phyloP scores from a whole-genome alignment of 345 rosid genomes.

The Boechera stricta region DNA sequence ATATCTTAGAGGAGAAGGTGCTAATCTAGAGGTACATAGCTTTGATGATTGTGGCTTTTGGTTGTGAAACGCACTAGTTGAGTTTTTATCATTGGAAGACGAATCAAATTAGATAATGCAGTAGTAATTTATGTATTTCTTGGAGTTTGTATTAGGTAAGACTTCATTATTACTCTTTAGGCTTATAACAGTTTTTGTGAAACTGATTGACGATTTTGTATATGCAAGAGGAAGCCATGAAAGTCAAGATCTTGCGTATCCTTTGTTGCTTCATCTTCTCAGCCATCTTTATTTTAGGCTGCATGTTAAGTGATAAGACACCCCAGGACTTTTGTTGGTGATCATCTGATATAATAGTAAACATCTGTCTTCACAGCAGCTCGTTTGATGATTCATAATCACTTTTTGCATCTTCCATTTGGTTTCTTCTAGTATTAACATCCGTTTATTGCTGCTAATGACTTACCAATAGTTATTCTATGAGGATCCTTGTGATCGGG shows the following conservation, averaged over 20 bases:
- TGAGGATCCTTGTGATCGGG: background rate
- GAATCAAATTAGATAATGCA: no score
- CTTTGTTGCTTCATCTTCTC: slow-evolving; percentile 33
- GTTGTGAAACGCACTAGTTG: no score
- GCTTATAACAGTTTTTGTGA: no score
- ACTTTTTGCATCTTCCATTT: slow-evolving; percentile 3
- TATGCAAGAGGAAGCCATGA: slow-evolving; percentile 53
- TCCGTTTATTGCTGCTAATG: background rate
- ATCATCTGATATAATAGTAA: background rate
- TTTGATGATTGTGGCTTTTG: background rate
- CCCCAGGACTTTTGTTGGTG: slow-evolving; percentile 1
- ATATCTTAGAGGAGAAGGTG: slow-evolving; percentile 68
- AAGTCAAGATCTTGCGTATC: slow-evolving; percentile 73
- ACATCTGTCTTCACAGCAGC: background rate
- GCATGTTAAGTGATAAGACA: background rate
- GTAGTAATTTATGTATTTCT: no score
- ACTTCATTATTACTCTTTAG: no score
- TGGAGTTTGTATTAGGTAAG: no score
- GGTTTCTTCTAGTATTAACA: background rate
- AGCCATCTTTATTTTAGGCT: background rate
- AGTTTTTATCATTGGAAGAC: no score
- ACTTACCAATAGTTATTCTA: background rate
- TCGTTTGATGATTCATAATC: background rate
- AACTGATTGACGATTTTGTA: background rate
- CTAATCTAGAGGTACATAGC: no score